Percentiles rank a stretch among this genome's conserved stretches.
Conservation (phyloP, 2,329 filamentous ascomycete genomes). For the Arthrobotrys megalospora region DNA sequence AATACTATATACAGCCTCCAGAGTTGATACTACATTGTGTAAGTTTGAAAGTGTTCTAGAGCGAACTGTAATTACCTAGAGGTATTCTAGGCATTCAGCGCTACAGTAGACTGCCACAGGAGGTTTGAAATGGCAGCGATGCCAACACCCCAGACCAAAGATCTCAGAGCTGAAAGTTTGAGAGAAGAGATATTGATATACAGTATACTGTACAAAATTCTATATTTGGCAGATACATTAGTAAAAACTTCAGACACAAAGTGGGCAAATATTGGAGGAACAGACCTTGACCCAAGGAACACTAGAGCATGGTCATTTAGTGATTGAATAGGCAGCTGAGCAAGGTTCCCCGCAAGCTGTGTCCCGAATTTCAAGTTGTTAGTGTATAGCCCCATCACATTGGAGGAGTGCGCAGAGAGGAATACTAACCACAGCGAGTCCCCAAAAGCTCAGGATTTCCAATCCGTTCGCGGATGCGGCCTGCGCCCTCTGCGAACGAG, state of each 20-base stretch:
- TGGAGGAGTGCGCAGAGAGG: neutral
- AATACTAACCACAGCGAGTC: conserved; percentile 22
- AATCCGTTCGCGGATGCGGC: conserved; percentile 12
- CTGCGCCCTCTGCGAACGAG: conserved; percentile 15
- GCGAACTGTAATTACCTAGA: too few relatives aligned
- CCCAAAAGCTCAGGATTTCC: conserved; percentile 28
- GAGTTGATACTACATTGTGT: too few relatives aligned
- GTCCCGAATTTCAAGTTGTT: neutral
- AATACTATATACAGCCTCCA: too few relatives aligned
- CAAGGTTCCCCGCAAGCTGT: conserved; percentile 28
- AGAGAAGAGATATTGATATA: conserved; percentile 21
- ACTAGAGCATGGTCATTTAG: conserved; percentile 13
- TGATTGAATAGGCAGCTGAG: conserved; percentile 1
- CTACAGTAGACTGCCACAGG: conserved; percentile 18
- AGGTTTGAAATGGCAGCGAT: conserved; percentile 12
- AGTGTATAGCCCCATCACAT: neutral
- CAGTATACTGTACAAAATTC: conserved; percentile 17
- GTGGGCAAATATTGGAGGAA: neutral
- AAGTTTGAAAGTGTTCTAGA: too few relatives aligned
- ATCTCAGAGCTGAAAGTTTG: neutral
- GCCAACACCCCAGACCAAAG: conserved; percentile 11
- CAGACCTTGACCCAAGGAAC: conserved; percentile 30
- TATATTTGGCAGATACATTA: conserved; percentile 3
- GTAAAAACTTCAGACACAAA: neutral
- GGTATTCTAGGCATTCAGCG: conserved; percentile 29